Conservation (phyloP, 768 basidiomycete species). For the Hebeloma cylindrosporum region DNA sequence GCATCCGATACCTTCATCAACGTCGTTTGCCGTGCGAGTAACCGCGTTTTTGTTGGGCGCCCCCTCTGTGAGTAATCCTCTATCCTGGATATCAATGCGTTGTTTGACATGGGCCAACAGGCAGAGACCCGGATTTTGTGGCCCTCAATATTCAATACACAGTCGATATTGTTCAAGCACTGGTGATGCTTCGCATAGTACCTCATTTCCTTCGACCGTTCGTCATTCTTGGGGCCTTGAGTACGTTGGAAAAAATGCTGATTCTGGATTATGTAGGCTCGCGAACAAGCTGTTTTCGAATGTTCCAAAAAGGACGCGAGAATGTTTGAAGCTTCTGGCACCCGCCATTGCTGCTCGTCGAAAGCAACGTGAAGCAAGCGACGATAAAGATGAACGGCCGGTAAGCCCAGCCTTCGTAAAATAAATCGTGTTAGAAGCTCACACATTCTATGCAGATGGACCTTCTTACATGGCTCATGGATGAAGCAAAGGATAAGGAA, state of each 20-base stretch:
- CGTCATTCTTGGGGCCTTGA: conserved; percentile 1
- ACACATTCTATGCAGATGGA: conserved; percentile 35
- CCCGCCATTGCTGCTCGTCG: no score
- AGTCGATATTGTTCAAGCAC: conserved; percentile 18
- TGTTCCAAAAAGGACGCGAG: conserved; percentile 15
- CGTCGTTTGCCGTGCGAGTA: conserved; percentile 23
- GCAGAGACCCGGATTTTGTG: conserved; percentile 20
- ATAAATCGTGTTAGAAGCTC: no score
- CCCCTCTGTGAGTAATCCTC: conserved; percentile 24
- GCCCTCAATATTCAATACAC: conserved; percentile 15
- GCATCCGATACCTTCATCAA: conserved; percentile 19
- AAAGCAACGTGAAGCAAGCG: no score
- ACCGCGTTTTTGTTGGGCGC: conserved; percentile 28
- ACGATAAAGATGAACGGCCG: background rate
- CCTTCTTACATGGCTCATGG: conserved; percentile 49
- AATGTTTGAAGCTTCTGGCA: no score
- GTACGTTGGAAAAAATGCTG: background rate
- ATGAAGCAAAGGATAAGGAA: conserved; percentile 27
- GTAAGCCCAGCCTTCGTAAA: background rate
- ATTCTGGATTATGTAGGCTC: background rate
- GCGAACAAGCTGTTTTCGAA: background rate
- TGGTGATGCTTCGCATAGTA: conserved; percentile 22
- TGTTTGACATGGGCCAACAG: conserved; percentile 10
- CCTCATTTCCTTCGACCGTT: conserved; percentile 27
- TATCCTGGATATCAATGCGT: background rate